Percentiles rank a stretch among this genome's conserved stretches.
Conservation (phyloP, 257 asterid species). For the Cruciata laevipes region DNA sequence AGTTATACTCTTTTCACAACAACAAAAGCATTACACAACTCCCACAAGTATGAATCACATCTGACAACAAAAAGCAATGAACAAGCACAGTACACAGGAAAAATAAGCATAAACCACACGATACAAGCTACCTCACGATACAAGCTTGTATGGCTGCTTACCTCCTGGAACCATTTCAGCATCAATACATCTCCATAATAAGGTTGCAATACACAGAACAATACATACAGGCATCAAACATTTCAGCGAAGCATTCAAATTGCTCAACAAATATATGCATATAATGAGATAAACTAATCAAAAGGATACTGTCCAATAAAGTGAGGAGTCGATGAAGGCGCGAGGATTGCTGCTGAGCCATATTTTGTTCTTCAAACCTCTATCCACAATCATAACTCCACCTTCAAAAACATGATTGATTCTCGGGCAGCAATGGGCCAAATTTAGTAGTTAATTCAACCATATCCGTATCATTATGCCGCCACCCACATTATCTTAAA, state of each 20-base stretch:
- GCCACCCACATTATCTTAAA: conserved; percentile 4
- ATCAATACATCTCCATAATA: background rate
- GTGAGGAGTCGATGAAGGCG: conserved; percentile 94
- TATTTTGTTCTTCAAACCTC: conserved; percentile 25
- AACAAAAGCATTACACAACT: background rate
- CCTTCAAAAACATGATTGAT: conserved; percentile 20
- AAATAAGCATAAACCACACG: background rate
- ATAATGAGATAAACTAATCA: conserved; percentile 2
- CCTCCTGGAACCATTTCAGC: background rate
- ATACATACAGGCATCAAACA: background rate
- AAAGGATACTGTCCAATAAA: conserved; percentile 94
- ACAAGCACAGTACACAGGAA: background rate
- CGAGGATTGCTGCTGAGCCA: conserved; percentile 96
- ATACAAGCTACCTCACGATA: background rate
- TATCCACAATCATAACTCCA: conserved; percentile 33
- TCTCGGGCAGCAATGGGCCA: conserved; percentile 24
- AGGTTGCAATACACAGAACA: background rate
- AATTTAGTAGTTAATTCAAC: conserved; percentile 22
- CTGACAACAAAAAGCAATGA: background rate
- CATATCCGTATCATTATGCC: conserved; percentile 30
- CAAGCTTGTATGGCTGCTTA: background rate
- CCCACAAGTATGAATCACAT: background rate
- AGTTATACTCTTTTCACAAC: background rate
- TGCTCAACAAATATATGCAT: background rate
- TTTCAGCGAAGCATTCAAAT: background rate